Conservation (phyloP, 2,329 filamentous ascomycete genomes). For the Colletotrichum navitas region DNA sequence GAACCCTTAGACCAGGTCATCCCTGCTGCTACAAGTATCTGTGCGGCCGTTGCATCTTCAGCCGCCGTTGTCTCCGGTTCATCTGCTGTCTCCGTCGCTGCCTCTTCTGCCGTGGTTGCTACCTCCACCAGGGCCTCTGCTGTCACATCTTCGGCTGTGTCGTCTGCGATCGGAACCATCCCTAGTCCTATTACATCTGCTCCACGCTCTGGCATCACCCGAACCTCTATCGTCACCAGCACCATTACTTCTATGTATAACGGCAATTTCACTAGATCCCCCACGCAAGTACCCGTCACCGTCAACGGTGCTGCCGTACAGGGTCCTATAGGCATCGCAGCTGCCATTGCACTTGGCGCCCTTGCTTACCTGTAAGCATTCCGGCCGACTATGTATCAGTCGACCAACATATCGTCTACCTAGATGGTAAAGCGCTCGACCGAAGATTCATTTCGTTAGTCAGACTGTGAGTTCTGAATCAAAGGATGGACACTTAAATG, state of each 20-base stretch:
- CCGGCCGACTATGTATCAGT: background rate
- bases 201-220: background rate
- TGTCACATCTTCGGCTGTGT: background rate
- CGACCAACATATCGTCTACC: background rate
- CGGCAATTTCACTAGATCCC: conserved; percentile 22
- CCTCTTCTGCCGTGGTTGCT: conserved; percentile 2
- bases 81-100: background rate
- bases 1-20: conserved; percentile 27
- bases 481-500: background rate
- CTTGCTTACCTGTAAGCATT: conserved; percentile 20
- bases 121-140: conserved; percentile 17
- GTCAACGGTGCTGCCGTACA: conserved; percentile 24
- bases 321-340: conserved; percentile 27
- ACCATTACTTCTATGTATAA: conserved; percentile 13
- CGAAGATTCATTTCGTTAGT: background rate
- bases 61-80: background rate
- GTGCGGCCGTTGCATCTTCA: background rate
- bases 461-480: background rate
- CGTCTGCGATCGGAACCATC: background rate
- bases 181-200: background rate
- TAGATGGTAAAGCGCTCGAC: no score
- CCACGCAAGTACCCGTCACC: conserved; percentile 23
- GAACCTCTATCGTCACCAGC: conserved; percentile 25
- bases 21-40: conserved; percentile 29
- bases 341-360: conserved; percentile 30